A percentile compares a stretch with the other conserved stretches of the same genome.
Evolutionary conservation across 164 flowering plant genomes (phyloP).

Genomic region (Stephania cephalantha): DNA sequence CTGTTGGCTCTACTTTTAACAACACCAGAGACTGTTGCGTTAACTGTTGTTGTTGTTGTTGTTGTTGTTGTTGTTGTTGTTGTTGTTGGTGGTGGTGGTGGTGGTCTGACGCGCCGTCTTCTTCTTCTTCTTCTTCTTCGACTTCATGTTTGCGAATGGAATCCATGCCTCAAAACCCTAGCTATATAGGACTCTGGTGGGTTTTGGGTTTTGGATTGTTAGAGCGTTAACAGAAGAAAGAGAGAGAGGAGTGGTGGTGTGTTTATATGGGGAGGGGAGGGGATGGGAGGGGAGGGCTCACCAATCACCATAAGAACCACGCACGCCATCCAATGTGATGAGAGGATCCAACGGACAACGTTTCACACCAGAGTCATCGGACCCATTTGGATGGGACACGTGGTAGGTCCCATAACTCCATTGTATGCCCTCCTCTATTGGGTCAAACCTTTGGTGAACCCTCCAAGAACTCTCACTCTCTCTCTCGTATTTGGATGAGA

Average conservation of each 20-base stretch:
- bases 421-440: constrained; percentile 2
- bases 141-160: constrained; percentile 24
- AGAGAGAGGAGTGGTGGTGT: background rate
- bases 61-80: background rate
- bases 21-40: background rate
- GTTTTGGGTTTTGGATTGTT: background rate
- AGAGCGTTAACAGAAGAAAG: background rate
- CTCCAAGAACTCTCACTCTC: constrained; percentile 1
- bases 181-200: background rate
- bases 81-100: background rate
- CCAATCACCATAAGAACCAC: background rate
- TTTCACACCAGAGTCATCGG: background rate
- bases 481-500: background rate
- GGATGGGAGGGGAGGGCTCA: background rate
- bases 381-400: constrained; percentile 11
- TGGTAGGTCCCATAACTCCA: constrained; percentile 5
- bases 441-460: constrained; percentile 13
- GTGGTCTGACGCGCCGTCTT: background rate
- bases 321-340: background rate
- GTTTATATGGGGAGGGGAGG: too few relatives aligned
- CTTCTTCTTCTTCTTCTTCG: constrained; percentile 24
- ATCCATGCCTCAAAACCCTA: constrained; percentile 19
- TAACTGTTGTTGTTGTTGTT: background rate
- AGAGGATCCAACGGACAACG: constrained; percentile 5
- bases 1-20: constrained; percentile 13